These are phyloP conservation scores for Corymbia maculata DNA, from an alignment of 345 rosid species.

Conservation along the genomic window DNA sequence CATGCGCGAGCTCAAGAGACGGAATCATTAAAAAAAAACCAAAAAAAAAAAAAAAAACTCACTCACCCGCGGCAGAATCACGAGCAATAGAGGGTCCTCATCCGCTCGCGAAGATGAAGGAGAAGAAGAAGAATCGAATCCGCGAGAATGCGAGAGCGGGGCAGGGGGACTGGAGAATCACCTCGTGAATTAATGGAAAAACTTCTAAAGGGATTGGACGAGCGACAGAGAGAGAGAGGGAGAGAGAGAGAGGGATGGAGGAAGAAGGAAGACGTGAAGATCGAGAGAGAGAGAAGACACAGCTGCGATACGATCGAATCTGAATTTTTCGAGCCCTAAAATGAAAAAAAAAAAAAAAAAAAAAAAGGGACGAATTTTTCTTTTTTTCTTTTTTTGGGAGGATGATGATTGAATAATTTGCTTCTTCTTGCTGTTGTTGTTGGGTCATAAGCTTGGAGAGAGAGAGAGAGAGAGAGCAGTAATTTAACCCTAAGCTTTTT, in stretches of 20 bases:
- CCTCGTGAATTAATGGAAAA: not conserved
- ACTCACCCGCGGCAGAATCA: not conserved
- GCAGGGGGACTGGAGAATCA: not conserved
- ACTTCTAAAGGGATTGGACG: not conserved
- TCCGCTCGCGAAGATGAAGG: not conserved
- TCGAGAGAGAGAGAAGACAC: not conserved
- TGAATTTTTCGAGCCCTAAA: slow-evolving; percentile 1
- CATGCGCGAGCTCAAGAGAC: not conserved
- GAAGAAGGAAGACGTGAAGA: not conserved
- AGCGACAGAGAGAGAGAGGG: not conserved
- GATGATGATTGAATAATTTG: not conserved
- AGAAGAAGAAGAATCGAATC: not conserved
- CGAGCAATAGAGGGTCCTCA: not conserved
- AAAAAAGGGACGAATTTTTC: not conserved
- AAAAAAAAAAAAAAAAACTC: no score
- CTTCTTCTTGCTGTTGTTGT: not conserved
- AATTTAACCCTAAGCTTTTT: not conserved
- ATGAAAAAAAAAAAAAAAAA: not conserved
- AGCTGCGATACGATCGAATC: not conserved
- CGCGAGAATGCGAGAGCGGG: not conserved
- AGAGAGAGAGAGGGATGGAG: no score
- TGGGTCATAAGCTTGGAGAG: not conserved
- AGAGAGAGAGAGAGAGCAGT: not conserved
- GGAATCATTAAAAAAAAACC: not conserved
- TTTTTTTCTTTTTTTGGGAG: not conserved